Base-by-base conservation (phyloP, 805 yeast genomes). In the Hanseniaspora taiwanica region DNA sequence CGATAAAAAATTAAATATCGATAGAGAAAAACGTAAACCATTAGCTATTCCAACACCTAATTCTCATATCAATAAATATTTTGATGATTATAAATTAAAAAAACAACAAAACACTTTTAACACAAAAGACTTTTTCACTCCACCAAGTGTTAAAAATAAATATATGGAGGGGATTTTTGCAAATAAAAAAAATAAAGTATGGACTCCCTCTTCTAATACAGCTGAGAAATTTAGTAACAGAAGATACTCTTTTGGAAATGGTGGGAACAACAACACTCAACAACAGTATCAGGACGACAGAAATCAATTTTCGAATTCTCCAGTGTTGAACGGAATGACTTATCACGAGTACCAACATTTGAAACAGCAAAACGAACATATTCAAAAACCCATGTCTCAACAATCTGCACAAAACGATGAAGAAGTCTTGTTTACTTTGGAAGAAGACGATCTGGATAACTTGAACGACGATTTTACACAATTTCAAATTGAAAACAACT, bases 121-220 rank as follows among this genome's bases (percentile, higher is more conserved):
- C 48, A 67, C 89, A 39, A 79, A 76, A 49, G 89, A 81, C 53
- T 78, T 70, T 48, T 81, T 80, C 54, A 81, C 91, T 3, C 91
- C 91, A 2, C 81, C 80, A 41, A 74, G 86, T 20, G 79, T 76
- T 5, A 72, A 76, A 50, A 74, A 72, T 43, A 79, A 76, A 47
- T 80, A 77, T 54, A 72, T 80, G 80, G 84, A 75, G 41, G 63
- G 63, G 46, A 76, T 77, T 46, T 77, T 59, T 60, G 14, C 33
- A 48, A 48, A 54, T 23, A 37, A 53, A n/a, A 44, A 50, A 31
- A 54, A 55, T 33, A 42, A 46, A 42, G 35, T 46, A 7, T 42
- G 45, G n/a, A 42, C 36, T 21, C 36, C 40, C 3, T 41, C 45
- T 5, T 20, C 32, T 13, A 44, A 35, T 27, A 40, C 44, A 14